Evolutionary conservation across 139 green algal species (phyloP).

Genomic region (Chlorella sp.): DNA sequence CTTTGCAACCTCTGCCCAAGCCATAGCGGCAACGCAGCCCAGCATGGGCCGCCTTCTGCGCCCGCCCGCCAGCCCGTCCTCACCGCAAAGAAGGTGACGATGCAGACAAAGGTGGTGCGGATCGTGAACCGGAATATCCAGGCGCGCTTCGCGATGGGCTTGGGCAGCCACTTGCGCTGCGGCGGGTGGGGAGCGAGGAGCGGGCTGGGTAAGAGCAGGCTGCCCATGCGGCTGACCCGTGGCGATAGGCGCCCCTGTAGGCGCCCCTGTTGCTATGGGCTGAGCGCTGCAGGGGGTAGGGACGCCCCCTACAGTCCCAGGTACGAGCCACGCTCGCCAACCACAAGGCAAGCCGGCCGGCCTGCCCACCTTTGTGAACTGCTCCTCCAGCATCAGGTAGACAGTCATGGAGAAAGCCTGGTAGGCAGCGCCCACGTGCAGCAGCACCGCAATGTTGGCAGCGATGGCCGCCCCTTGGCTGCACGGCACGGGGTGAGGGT

Average conservation of each 20-base stretch:
- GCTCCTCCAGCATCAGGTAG: background rate
- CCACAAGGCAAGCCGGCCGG: background rate
- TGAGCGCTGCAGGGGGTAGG: no score
- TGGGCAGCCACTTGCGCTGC: background rate
- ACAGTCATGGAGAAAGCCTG: background rate
- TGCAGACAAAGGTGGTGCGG: background rate
- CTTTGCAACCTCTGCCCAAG: no score
- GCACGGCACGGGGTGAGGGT: no score
- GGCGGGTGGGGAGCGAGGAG: background rate
- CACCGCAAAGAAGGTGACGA: constrained; percentile 4
- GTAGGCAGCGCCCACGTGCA: constrained; percentile 5
- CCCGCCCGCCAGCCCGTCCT: no score
- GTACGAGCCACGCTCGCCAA: no score
- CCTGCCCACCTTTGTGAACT: background rate
- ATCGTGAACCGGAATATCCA: background rate
- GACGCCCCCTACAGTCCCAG: no score
- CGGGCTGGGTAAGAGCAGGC: no score
- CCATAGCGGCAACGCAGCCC: no score
- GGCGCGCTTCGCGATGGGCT: background rate
- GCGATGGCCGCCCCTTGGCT: background rate
- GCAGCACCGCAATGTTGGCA: constrained; percentile 1
- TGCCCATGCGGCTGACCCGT: no score
- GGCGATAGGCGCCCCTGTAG: no score
- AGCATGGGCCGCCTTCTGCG: no score
- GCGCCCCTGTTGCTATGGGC: no score